Conservation (phyloP, 108 stramenopile genomes). For the Cyclotella distinguenda region DNA sequence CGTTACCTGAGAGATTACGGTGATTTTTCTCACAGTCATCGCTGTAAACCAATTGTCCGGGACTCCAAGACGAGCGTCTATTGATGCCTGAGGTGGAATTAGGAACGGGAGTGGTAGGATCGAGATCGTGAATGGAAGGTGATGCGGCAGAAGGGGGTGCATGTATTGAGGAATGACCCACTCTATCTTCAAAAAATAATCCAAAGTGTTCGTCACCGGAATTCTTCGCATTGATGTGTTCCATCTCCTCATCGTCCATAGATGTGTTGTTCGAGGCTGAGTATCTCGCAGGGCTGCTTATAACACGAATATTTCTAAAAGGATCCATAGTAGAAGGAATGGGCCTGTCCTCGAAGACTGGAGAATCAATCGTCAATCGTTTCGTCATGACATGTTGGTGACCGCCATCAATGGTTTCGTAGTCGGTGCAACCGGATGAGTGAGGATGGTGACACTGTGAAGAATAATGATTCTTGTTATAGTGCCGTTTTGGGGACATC, state of each 20-base stretch:
- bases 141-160: no score
- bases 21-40: no score
- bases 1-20: background rate
- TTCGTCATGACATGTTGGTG: background rate
- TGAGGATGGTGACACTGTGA: background rate
- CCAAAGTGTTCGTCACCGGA: no score
- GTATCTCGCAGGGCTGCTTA: background rate
- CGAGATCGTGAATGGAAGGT: no score
- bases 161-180: no score
- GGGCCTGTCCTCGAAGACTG: background rate
- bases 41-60: background rate
- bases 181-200: no score
- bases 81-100: background rate
- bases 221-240: background rate
- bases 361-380: conserved; percentile 4
- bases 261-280: background rate
- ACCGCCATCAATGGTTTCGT: background rate
- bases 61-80: conserved; percentile 17
- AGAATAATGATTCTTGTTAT: background rate
- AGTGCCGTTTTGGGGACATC: background rate
- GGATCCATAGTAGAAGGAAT: conserved; percentile 11
- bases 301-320: conserved; percentile 8
- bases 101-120: no score
- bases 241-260: conserved; percentile 12
- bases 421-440: background rate